A percentile compares a stretch with the other conserved stretches of the same genome.
phyloP scores from a whole-genome alignment of 768 basidiomycete species.

The Butyriboletus loyo region DNA sequence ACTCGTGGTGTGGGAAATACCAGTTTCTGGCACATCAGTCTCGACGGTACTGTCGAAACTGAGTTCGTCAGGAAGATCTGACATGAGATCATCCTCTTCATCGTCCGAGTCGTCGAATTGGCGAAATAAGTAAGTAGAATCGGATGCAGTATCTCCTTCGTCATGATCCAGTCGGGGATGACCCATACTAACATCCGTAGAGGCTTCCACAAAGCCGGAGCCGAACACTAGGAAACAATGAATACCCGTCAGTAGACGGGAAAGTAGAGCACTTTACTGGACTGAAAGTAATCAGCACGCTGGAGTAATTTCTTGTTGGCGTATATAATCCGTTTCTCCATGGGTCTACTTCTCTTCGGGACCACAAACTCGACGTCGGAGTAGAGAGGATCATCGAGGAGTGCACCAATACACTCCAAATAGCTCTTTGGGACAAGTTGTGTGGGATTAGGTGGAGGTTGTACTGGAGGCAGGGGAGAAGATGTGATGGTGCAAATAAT shows the following conservation, averaged over 20 bases:
- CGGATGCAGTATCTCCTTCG: slow-evolving; percentile 49
- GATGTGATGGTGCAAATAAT: slow-evolving; percentile 79
- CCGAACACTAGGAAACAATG: slow-evolving; percentile 57
- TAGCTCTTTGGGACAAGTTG: slow-evolving; percentile 64
- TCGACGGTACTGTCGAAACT: slow-evolving; percentile 29
- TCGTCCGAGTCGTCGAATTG: slow-evolving; percentile 51
- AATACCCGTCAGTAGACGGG: background rate
- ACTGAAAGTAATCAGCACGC: slow-evolving; percentile 75
- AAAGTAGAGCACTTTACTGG: slow-evolving; percentile 43
- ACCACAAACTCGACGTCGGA: slow-evolving; percentile 83
- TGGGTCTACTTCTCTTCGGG: slow-evolving; percentile 42
- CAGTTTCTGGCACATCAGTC: slow-evolving; percentile 15
- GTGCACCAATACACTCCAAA: slow-evolving; percentile 65
- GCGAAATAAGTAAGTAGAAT: slow-evolving; percentile 38
- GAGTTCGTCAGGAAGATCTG: slow-evolving; percentile 32
- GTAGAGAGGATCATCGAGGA: slow-evolving; percentile 79
- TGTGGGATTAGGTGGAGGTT: slow-evolving; percentile 41
- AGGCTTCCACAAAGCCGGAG: slow-evolving; percentile 65
- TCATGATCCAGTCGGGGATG: slow-evolving; percentile 23
- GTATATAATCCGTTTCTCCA: slow-evolving; percentile 49
- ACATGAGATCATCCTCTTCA: slow-evolving; percentile 46
- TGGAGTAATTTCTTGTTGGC: slow-evolving; percentile 66
- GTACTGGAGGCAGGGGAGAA: slow-evolving; percentile 50
- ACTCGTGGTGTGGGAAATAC: background rate
- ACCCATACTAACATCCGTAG: slow-evolving; percentile 30